These are phyloP conservation scores for Fonsecaea multimorphosa DNA, from an alignment of 2,329 filamentous ascomycete species.

Conservation along the genomic window DNA sequence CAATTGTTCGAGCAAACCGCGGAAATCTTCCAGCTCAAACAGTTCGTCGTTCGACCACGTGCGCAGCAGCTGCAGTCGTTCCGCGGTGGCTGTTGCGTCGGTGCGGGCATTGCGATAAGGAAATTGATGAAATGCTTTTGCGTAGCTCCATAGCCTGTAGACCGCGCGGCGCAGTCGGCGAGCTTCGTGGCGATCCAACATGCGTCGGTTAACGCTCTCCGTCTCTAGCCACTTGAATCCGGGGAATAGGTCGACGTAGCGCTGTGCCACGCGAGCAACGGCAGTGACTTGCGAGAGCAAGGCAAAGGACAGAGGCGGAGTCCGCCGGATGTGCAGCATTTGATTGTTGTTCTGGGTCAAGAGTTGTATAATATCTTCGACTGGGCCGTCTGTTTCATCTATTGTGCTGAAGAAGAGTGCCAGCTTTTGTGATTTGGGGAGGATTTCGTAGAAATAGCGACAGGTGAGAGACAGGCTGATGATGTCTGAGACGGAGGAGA, in stretches of 20 bases:
- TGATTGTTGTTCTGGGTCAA: conserved; percentile 67
- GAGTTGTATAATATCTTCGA: conserved; percentile 64
- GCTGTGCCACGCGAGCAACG: conserved; percentile 61
- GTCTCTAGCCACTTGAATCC: conserved; percentile 68
- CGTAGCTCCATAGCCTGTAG: conserved; percentile 67
- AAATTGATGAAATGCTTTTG: conserved; percentile 61
- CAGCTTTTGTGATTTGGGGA: conserved; percentile 60
- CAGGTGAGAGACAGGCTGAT: conserved; percentile 62
- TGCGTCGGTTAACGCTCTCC: conserved; percentile 60
- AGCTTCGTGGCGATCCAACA: conserved; percentile 58
- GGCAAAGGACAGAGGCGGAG: conserved; percentile 60
- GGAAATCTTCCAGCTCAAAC: conserved; percentile 65
- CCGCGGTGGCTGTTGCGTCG: conserved; percentile 53
- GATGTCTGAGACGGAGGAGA: conserved; percentile 59
- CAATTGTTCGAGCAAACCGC: conserved; percentile 61
- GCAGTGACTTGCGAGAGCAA: conserved; percentile 62
- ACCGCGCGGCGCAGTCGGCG: conserved; percentile 61
- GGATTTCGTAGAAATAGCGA: conserved; percentile 60
- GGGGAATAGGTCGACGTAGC: conserved; percentile 67
- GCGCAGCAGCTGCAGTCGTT: conserved; percentile 63
- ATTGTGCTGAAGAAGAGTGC: conserved; percentile 60
- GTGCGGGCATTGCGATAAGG: conserved; percentile 59
- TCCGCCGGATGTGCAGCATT: conserved; percentile 60
- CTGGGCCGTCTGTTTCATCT: conserved; percentile 63
- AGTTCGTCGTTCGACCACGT: conserved; percentile 63